Base-by-base conservation (phyloP, 2,329 filamentous ascomycete genomes). In the Clonostachys rhizophaga region DNA sequence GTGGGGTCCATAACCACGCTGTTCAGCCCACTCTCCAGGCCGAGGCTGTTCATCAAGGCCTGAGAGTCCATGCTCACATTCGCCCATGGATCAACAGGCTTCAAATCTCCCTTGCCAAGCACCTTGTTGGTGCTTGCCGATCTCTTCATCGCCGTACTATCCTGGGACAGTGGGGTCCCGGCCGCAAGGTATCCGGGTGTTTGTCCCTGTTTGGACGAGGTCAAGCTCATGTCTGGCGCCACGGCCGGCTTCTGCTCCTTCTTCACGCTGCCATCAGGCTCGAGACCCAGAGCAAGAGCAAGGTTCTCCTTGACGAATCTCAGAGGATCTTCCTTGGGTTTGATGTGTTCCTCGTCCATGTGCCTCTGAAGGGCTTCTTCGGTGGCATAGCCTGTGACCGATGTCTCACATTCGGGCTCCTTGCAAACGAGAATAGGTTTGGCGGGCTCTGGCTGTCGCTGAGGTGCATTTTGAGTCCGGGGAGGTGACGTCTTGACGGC, bases 331-430 rank as follows among this genome's bases (percentile, higher is more conserved):
- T 79, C 68, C 40, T 68, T 64, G 6, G 81, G 81, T 57, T 74
- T 76, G 18, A 71, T 63, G 53, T 86, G 82, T 57, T 84, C 80
- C 48, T 84, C 76, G n/a, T 78, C 68, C 8, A 72, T 62, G 55
- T 86, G 82, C 11, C 63, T 58, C 46, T 74, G 71, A 43, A 75
- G 67, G 12, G 72, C 72, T 52, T 83, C 77, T 51, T 84, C 76
- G 7, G 64, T 79, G 3, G 71, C 56, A 53, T 84, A 84, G 0
- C 72, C 75, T 12, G 68, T 63, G 3, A 56, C 59, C 9, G 72
- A 70, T 52, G 68, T 67, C 30, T 82, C 78, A 54, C 82, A 86
- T 34, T 75, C 73, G 3, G 66, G 54, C 44, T 84, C 79, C 17
- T 72, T 65, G 60, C 82, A 85, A 20, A 67, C 53, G 45, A 77